Base-by-base conservation (phyloP, 1,139 yeast species). In the Zhuliangozyma parablackwelliae region DNA sequence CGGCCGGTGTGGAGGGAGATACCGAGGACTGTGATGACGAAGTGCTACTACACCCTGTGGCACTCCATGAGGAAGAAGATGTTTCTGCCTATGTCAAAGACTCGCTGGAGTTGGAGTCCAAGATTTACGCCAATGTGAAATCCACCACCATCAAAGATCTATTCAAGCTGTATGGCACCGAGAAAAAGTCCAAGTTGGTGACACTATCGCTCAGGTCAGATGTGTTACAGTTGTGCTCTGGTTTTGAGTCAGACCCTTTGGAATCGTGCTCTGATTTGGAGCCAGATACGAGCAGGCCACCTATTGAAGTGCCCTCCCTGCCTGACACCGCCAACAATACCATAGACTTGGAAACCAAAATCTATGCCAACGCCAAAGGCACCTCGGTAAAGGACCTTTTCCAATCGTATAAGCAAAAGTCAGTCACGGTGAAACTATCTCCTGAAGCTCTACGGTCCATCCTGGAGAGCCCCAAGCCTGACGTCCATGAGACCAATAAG, bases 351-450 rank as follows among this genome's bases (percentile, higher is more conserved):
- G 47, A 44, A 28, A 25, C 38, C 1, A 42, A 33, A 27, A 39
- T 44, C 10, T 44, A 35, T 23, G 35, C 38, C 7, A 37, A 33
- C 5, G 39, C 38, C 7, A 61, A 58, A 44, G 42, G 54, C 28
- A 51, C 60, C 0, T 47, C 66, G 2, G 61, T 57, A 0, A 51
- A 38, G 35, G 58, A 54, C 30, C 38, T 58, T 6, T 45, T 59
- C 16, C 32, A 37, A 28, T 29, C 35, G 9, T 42, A 46, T 28
- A 44, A 36, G 27, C 40, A 40, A 26, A 24, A 27, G 9, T 26
- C 34, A 23, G 35, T 38, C 2, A 30, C 29, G 16, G 25, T 42
- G 10, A 31, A 28, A 24, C 9, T 35, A 28, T 29, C 39, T 12
- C 33, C 42, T 5, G 32, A 33, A n/a, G 25, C 26, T 12, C 13